Evolutionary conservation across 495 filamentous ascomycete genomes (phyloP).

Genomic region (Penicillium herquei): DNA sequence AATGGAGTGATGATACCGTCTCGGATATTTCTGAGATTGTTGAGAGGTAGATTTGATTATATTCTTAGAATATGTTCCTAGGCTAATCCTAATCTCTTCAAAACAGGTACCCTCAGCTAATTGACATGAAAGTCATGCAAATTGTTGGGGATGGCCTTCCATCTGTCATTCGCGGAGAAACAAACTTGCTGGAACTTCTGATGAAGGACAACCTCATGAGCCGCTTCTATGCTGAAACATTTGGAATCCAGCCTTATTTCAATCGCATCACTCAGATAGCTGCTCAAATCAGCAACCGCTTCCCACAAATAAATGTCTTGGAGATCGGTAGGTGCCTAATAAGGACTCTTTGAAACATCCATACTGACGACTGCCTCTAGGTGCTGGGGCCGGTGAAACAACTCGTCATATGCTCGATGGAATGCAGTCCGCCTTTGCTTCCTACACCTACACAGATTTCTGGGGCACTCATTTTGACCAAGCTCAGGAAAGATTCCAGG

Average conservation of each 20-base stretch:
- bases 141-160: constrained; percentile 38
- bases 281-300: constrained; percentile 34
- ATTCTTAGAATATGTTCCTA: neutral
- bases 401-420: constrained; percentile 32
- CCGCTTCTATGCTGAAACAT: constrained; percentile 34
- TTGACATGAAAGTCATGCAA: constrained; percentile 25
- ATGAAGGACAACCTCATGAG: constrained; percentile 37
- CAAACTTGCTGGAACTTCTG: constrained; percentile 41
- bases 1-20: constrained; percentile 36
- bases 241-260: constrained; percentile 16
- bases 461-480: constrained; percentile 40
- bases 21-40: constrained; percentile 32
- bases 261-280: constrained; percentile 17
- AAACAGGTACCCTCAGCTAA: constrained; percentile 10
- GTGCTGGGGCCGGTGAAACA: constrained; percentile 40
- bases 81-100: neutral
- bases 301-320: constrained; percentile 31
- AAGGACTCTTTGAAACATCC: neutral
- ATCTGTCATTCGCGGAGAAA: constrained; percentile 36
- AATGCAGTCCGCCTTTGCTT: constrained; percentile 13
- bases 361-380: constrained; percentile 9
- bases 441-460: constrained; percentile 56
- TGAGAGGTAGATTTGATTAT: constrained; percentile 14
- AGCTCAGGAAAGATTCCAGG: constrained; percentile 16
- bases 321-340: constrained; percentile 35